Evolutionary conservation across 2,329 filamentous ascomycete genomes (phyloP), one percentile per base, ranked within the genome.

Genomic region (Monilinia aucupariae): DNA sequence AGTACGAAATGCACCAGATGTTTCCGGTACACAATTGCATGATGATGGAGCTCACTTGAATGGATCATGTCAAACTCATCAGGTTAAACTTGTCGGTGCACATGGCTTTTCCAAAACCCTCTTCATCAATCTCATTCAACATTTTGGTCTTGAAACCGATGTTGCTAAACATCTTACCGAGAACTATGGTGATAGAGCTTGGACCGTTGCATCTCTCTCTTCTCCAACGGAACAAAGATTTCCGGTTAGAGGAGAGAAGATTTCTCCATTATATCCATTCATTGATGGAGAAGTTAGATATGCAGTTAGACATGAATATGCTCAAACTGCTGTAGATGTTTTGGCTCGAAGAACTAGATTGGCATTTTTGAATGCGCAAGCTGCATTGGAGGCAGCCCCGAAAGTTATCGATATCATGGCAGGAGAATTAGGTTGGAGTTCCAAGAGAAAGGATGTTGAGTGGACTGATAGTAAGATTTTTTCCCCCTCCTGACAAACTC

Each of bases 81-180:
- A 88, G 70, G 87, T 96, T 60, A 87, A 89, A 61, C 80, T 96
- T 41, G 81, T 94, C 64, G 91, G 91, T 69, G 90, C 91, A 13
- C 91, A 96, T 74, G 91, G 91, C 61, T 96, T 87, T 79, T 92
- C 88, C 76, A 92, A 92, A 77, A 91, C 92, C 1, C 85, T 97
- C 30, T 96, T 96, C 79, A 96, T 97, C 80, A 92, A 93, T 76
- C 80, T 97, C 43, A 94, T 96, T 73, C 92, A 97, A 76, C 90
- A 96, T 78, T 96, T 91, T 73, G 91, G 91, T 67, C 78, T 97
- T 63, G 92, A 96, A 76, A 96, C 91, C 22, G 91, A 96, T 70
- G 90, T 97, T 25, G 92, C 92, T 51, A 90, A 91, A 78, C 92
- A 97, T 76, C 82, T 97, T 41, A 89, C 88, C 17, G 85, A 89